Evolutionary conservation across 2,329 filamentous ascomycete genomes (phyloP), one percentile per base, ranked within the genome.

Genomic region (Lecanicillium sp.): DNA sequence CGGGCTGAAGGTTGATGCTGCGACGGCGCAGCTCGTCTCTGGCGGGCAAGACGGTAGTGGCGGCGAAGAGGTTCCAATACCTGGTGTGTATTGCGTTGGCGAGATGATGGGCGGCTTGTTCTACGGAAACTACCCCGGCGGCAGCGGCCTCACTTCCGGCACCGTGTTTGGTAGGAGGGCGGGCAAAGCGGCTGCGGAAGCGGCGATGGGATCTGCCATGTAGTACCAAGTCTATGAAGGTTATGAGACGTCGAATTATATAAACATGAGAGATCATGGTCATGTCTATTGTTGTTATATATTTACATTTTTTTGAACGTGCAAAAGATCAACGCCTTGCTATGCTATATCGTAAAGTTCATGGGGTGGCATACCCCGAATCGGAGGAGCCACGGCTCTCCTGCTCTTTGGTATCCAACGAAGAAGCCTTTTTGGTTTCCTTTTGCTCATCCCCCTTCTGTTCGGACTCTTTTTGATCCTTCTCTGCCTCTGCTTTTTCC

Each of bases 91-190:
- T 52, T 81, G 78, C 53, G 74, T 69, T 3, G 82, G 83, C 0
- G 82, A 86, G 62, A 83, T 86, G 77, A 57, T 86, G 2, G 83
- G 82, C 1, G 80, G 79, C 0, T 56, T 84, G 17, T 84, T 84
- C 54, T 80, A 78, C 56, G 69, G 71, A 11, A 84, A 84, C 54
- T 84, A 83, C 55, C 79, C 79, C 0, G 80, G 80, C 4, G 80
- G 81, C 0, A 80, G 75, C 56, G 80, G 79, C 0, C 61, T 84
- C 60, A 83, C 78, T 0, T 74, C 78, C 17, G 79, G 79, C 0
- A 68, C 76, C 1, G 77, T 83, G 0, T 72, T 74, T 61, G 70
- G 71, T 0, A 60, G 68, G 14, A 63, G 61, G 42, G 70, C 70
- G 24, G 70, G 71, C 0, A 57, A 48, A 29, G 59, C 58, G 6